A percentile compares a stretch with the other conserved stretches of the same genome.
Evolutionary conservation across 176 grass and related monocot genomes (phyloP).

Genomic region (Guadua angustifolia): DNA sequence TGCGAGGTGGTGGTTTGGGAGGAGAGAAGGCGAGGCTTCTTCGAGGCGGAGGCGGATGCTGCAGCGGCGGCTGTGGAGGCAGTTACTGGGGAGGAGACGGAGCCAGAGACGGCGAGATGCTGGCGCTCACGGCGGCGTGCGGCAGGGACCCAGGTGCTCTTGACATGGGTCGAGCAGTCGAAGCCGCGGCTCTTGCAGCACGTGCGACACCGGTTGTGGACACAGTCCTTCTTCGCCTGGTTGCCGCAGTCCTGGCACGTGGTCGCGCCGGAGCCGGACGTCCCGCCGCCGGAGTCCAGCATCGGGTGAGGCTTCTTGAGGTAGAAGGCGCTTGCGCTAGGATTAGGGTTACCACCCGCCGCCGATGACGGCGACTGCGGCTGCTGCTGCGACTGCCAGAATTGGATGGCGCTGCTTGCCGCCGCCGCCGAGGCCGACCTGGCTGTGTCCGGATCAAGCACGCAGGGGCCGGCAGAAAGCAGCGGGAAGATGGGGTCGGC

Average conservation of each 20-base stretch:
- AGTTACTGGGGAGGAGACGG: conserved; percentile 31
- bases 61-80: conserved; percentile 37
- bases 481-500: conserved; percentile 75
- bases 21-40: conserved; percentile 69
- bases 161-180: conserved; percentile 88
- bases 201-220: conserved; percentile 75
- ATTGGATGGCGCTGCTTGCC: conserved; percentile 62
- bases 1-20: conserved; percentile 74
- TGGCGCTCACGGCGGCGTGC: conserved; percentile 77
- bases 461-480: conserved; percentile 63
- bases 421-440: conserved; percentile 35
- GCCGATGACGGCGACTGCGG: conserved; percentile 35
- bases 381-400: conserved; percentile 73
- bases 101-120: conserved; percentile 40
- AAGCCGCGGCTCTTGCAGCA: conserved; percentile 95
- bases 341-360: conserved; percentile 59
- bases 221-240: conserved; percentile 94
- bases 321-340: conserved; percentile 72
- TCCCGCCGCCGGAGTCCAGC: conserved; percentile 62
- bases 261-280: conserved; percentile 22
- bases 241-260: conserved; percentile 98
- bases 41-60: conserved; percentile 32
- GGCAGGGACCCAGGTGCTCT: conserved; percentile 96
- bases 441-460: conserved; percentile 55
- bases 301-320: conserved; percentile 75